phyloP scores from a whole-genome alignment of 2,329 filamentous ascomycete species.

The Amauroascus verrucosus region DNA sequence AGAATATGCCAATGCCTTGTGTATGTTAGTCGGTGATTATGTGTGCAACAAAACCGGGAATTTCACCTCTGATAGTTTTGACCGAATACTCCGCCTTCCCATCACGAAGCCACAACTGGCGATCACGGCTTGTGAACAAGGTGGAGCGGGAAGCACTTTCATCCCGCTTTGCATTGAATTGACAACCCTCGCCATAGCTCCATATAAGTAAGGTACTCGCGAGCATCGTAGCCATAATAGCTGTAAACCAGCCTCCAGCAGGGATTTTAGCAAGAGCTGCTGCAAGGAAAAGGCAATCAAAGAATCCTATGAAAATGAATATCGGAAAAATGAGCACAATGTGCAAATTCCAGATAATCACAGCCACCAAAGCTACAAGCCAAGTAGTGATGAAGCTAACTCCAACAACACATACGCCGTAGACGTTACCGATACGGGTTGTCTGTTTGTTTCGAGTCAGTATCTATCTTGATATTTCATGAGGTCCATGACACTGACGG shows the following conservation, averaged over 20 bases:
- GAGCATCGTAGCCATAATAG: slow-evolving; percentile 54
- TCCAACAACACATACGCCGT: slow-evolving; percentile 69
- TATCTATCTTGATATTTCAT: not conserved
- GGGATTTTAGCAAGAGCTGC: slow-evolving; percentile 63
- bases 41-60: not conserved
- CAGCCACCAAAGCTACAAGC: slow-evolving; percentile 60
- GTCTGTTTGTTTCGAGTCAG: slow-evolving; percentile 37
- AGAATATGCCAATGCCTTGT: slow-evolving; percentile 59
- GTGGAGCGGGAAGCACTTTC: slow-evolving; percentile 42
- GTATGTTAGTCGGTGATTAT: slow-evolving; percentile 21
- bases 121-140: slow-evolving; percentile 14
- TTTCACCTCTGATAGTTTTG: slow-evolving; percentile 16
- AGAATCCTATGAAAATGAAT: slow-evolving; percentile 53
- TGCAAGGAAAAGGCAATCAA: slow-evolving; percentile 62
- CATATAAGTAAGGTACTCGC: slow-evolving; percentile 60
- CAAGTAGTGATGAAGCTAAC: slow-evolving; percentile 70
- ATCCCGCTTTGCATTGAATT: slow-evolving; percentile 59
- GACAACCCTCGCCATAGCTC: slow-evolving; percentile 68
- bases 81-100: slow-evolving; percentile 13
- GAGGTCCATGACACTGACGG: slow-evolving; percentile 26
- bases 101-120: slow-evolving; percentile 14
- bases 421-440: slow-evolving; percentile 60
- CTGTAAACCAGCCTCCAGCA: slow-evolving; percentile 67
- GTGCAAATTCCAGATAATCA: slow-evolving; percentile 60
- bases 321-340: slow-evolving; percentile 50